Base-by-base conservation (phyloP, 768 basidiomycete species). In the Daedaleopsis sinensis region DNA sequence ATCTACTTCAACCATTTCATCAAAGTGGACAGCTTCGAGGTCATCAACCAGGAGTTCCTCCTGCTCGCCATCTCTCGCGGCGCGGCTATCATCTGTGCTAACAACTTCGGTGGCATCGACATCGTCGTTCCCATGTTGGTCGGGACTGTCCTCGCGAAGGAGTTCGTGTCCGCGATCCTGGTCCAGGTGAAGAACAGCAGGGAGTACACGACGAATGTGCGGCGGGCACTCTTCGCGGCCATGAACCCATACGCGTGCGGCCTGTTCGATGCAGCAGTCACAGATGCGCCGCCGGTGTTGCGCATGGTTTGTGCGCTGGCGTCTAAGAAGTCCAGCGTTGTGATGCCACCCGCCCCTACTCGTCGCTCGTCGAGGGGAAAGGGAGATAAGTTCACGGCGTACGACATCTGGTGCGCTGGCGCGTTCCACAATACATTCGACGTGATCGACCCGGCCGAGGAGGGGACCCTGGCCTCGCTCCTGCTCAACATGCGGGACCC, bases 1-100 rank as follows among this genome's bases (percentile, higher is more conserved):
- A 65, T 74, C 44, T 67, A 74, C 59, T 74, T 74, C 69, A 76
- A 66, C 53, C 73, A 76, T 57, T 72, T 74, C 52, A 64, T 75
- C 66, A 72, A 73, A 54, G 60, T 69, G 32, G 42, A 66, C 35
- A 62, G 72, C 27, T 46, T 19, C 24, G 53, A 35, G 8, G 38
- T 68, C 39, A 53, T 74, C 24, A 65, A 68, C 58, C 58, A 47
- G 46, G 36, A 62, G 36, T 67, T 58, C 51, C 69, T 74, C 15
- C 68, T 59, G 65, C 21, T 19, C 27, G 50, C 70, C 44, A 60
- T 72, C 50, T 54, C 55, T 37, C 69, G 69, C 32, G 73, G 74
- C n/a, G 72, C 70, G 9, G 73, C 70, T 21, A 57, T 70, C 47
- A 16, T 74, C 52, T 75, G 74, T 58, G 67, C 66, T 2, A 52